Percentiles rank a stretch among this genome's conserved stretches.
Conservation (phyloP, 83 land plant species). For the Isoetes engelmannii region DNA sequence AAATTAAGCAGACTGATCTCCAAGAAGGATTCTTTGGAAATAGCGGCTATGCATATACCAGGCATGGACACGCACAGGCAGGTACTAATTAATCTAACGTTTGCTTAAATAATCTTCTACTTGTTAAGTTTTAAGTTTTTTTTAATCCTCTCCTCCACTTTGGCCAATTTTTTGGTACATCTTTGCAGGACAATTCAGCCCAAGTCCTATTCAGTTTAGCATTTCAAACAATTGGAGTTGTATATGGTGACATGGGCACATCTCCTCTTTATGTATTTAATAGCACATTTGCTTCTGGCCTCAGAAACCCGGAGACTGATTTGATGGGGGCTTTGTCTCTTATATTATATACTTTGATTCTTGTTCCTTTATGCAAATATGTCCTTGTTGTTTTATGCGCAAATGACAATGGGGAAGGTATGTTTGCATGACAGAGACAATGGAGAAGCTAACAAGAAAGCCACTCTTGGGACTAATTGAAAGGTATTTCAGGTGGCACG, state of each 20-base stretch:
- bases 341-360: conserved; percentile 60
- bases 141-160: too few species aligned
- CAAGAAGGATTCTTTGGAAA: too few species aligned
- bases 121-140: too few species aligned
- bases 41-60: too few species aligned
- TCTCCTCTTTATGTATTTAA: conserved; percentile 5
- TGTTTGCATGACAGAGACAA: conserved; percentile 5
- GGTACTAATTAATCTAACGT: too few species aligned
- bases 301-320: conserved; percentile 32
- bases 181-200: too few species aligned
- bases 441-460: too few species aligned
- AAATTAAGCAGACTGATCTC: too few species aligned
- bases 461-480: too few species aligned
- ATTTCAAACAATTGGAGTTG: conserved; percentile 2
- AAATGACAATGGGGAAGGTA: conserved; percentile 91
- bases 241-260: conserved; percentile 3
- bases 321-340: conserved; percentile 67
- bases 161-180: too few species aligned
- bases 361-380: conserved; percentile 69
- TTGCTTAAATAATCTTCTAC: too few species aligned
- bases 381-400: conserved; percentile 69
- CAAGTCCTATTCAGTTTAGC: neutral
- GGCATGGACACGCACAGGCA: too few species aligned
- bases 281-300: neutral
- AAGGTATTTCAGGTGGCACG: conserved; percentile 56